Conservation (phyloP, 192 early-diverging fungal species). For the Coemansia sp. region DNA sequence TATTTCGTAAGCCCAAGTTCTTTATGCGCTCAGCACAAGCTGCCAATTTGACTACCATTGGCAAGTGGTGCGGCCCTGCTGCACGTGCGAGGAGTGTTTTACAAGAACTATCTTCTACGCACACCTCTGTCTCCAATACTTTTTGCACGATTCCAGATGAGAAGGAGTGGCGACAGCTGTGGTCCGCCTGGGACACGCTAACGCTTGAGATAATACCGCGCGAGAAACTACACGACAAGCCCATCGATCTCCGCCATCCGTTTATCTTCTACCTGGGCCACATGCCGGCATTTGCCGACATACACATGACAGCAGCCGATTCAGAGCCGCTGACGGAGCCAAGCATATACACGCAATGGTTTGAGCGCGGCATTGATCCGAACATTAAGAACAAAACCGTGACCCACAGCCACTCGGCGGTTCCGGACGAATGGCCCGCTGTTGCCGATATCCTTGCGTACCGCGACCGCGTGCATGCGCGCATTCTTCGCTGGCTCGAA, state of each 20-base stretch:
- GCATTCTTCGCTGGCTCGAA: constrained; percentile 55
- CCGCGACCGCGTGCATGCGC: constrained; percentile 61
- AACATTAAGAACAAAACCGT: constrained; percentile 72
- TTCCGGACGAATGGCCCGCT: constrained; percentile 71
- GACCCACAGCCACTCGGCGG: constrained; percentile 77
- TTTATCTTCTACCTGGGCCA: constrained; percentile 92
- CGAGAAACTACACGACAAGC: constrained; percentile 60
- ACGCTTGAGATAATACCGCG: constrained; percentile 62
- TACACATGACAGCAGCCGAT: constrained; percentile 53
- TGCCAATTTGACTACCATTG: constrained; percentile 6
- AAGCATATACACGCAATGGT: constrained; percentile 67
- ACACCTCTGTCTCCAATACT: not conserved
- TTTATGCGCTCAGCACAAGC: constrained; percentile 5
- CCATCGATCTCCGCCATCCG: constrained; percentile 85
- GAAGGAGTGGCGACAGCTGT: constrained; percentile 75
- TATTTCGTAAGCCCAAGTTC: constrained; percentile 34
- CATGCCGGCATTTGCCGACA: constrained; percentile 72
- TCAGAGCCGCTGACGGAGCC: constrained; percentile 62
- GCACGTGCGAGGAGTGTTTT: not conserved
- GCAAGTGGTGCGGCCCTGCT: constrained; percentile 21
- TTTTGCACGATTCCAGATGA: constrained; percentile 59
- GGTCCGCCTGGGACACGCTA: constrained; percentile 80
- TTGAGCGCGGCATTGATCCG: constrained; percentile 95
- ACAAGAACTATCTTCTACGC: not conserved
- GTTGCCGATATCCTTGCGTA: constrained; percentile 68